Evolutionary conservation across 139 green algal genomes (phyloP).

Genomic region (Penium margaritaceum): DNA sequence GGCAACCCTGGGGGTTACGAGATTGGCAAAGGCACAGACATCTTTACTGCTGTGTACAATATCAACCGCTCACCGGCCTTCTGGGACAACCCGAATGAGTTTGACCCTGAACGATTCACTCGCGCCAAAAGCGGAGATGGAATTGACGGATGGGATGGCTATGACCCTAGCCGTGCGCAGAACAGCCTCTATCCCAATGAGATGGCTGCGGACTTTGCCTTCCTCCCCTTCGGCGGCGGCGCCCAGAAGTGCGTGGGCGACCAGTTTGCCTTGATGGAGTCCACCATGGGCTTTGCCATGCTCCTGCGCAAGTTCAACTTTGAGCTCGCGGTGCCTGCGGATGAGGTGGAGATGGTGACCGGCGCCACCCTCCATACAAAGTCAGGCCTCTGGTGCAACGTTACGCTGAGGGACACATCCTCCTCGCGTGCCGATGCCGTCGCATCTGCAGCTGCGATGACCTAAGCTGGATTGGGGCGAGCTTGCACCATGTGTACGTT

Average conservation of each 20-base stretch:
- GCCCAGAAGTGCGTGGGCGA: conserved; percentile 93
- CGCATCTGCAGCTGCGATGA: no score
- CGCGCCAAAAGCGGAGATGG: conserved; percentile 44
- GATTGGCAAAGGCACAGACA: no score
- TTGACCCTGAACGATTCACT: conserved; percentile 80
- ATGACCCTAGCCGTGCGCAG: conserved; percentile 59
- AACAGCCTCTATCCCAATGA: conserved; percentile 88
- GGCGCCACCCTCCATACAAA: conserved; percentile 95
- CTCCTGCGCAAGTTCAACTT: conserved; percentile 77
- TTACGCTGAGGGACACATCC: no score
- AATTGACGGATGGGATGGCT: conserved; percentile 64
- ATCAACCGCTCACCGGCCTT: conserved; percentile 87
- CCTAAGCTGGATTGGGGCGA: no score
- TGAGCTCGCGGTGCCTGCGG: conserved; percentile 40
- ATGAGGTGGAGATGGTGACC: conserved; percentile 75
- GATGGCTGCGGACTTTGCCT: conserved; percentile 80
- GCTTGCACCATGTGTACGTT: no score
- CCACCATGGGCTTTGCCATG: conserved; percentile 69
- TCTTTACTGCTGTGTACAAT: no score
- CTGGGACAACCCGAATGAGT: conserved; percentile 86
- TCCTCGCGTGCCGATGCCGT: no score
- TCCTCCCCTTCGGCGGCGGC: conserved; percentile 92
- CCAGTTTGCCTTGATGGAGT: conserved; percentile 95
- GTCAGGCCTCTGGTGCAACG: conserved; percentile 62
- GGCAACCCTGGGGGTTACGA: no score